Evolutionary conservation across 1,284 basidiomycete genomes (phyloP), one percentile per base, ranked within the genome.

Genomic region (Erythrobasidium hasegawianum): DNA sequence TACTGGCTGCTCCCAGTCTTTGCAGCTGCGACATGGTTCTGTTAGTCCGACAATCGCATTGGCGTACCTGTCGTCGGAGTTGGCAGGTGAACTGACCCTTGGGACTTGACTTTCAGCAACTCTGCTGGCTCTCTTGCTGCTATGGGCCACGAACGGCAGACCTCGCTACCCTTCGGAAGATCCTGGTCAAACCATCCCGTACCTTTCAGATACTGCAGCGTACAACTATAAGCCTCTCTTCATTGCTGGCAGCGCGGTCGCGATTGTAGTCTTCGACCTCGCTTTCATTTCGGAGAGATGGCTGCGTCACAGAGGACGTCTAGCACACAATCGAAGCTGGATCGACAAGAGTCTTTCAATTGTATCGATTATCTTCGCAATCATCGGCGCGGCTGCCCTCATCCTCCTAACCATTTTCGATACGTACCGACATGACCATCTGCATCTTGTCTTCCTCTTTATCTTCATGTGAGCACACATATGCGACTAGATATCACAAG

Each of bases 401-500:
- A 65, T 65, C 38, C 62, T 65, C 20, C 62, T 65, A 1, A 20
- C 62, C 5, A 22, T n/a, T 55, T 65, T 52, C 45, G 62, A 65
- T 26, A 65, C 62, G 10, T 22, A 57, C 4, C 43, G 56, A 9
- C 56, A 65, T 41, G 43, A 41, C 9, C 14, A 57, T 33, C 43
- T 65, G 18, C 62, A 65, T 29, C 22, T 41, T 53, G 47, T 45
- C 10, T 58, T 65, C 24, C 39, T 65, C 8, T 41, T 27, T 2
- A 33, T 65, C 18, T 65, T 65, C 45, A 65, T 65, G 62, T 65
- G 47, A 53, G 62, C 52, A 27, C n/a, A n/a, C n/a, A n/a, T n/a
- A n/a, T n/a, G n/a, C n/a, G n/a, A n/a, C n/a, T n/a, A n/a, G n/a
- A n/a, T n/a, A n/a, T n/a, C n/a, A n/a, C n/a, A n/a, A n/a, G n/a